Conservation (phyloP, 2,329 filamentous ascomycete species). For the Colletotrichum viniferum region DNA sequence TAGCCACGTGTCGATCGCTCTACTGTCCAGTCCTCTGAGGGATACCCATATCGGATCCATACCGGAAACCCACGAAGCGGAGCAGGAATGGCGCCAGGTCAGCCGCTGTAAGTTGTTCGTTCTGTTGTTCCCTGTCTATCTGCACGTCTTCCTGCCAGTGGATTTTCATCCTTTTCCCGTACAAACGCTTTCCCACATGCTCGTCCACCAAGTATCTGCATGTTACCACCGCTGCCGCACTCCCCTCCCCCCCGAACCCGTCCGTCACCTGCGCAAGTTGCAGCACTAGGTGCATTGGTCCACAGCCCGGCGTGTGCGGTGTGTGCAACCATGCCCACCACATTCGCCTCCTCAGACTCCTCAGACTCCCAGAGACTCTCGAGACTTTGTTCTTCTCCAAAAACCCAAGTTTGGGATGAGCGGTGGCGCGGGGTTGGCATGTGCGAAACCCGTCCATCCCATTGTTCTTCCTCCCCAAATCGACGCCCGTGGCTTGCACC, state of each 20-base stretch:
- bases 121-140: not conserved
- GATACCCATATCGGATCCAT: not conserved
- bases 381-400: constrained; percentile 2
- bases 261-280: constrained; percentile 3
- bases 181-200: not conserved
- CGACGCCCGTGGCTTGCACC: constrained; percentile 6
- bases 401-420: not conserved
- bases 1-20: constrained; percentile 7
- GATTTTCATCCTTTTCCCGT: not conserved
- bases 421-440: constrained; percentile 2
- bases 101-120: constrained; percentile 17
- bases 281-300: constrained; percentile 15
- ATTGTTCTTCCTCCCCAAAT: constrained; percentile 10
- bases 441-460: not conserved
- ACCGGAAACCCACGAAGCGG: not conserved
- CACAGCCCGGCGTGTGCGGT: not conserved
- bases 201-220: not conserved
- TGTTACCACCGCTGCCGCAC: not conserved
- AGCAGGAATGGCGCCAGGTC: constrained; percentile 8
- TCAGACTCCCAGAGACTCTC: not conserved
- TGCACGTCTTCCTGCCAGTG: not conserved
- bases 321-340: not conserved
- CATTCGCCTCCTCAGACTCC: not conserved
- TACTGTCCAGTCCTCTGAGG: not conserved
- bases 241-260: not conserved